Conservation (phyloP, 2,329 filamentous ascomycete genomes). For the Claviceps digitariae region DNA sequence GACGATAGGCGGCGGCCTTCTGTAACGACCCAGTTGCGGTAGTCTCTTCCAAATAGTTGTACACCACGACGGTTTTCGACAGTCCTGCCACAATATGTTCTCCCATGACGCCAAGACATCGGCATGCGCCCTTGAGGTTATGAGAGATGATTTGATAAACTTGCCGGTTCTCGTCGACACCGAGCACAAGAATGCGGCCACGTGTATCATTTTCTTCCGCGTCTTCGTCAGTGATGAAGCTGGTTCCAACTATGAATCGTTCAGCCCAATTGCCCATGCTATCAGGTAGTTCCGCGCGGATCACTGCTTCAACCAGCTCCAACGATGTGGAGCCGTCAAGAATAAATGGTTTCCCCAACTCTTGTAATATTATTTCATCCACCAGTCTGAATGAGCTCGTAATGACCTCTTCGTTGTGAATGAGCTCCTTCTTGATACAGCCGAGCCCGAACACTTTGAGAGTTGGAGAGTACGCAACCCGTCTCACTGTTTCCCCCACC, state of each 20-base stretch:
- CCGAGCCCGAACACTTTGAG: conserved; percentile 78
- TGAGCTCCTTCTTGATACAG: conserved; percentile 63
- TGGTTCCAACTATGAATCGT: conserved; percentile 83
- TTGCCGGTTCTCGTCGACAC: conserved; percentile 61
- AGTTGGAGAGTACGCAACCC: conserved; percentile 70
- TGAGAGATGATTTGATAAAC: conserved; percentile 60
- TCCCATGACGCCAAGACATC: conserved; percentile 60
- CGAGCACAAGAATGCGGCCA: conserved; percentile 74
- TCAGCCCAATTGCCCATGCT: conserved; percentile 46
- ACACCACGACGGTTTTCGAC: conserved; percentile 68
- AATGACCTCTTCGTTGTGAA: conserved; percentile 59
- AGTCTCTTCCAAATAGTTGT: conserved; percentile 42
- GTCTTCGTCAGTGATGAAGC: conserved; percentile 53
- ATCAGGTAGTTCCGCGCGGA: conserved; percentile 58
- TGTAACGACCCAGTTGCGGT: conserved; percentile 43
- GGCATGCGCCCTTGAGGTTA: conserved; percentile 64
- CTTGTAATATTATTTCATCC: conserved; percentile 77
- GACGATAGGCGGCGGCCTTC: conserved; percentile 64
- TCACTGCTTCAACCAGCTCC: conserved; percentile 76
- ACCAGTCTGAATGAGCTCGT: conserved; percentile 76
- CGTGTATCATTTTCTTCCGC: conserved; percentile 32
- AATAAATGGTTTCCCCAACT: conserved; percentile 54
- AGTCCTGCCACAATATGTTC: conserved; percentile 74
- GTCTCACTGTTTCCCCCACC: conserved; percentile 69
- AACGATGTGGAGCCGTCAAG: conserved; percentile 34